phyloP scores from a whole-genome alignment of 345 rosid genomes.

The Streptanthus diversifolius region DNA sequence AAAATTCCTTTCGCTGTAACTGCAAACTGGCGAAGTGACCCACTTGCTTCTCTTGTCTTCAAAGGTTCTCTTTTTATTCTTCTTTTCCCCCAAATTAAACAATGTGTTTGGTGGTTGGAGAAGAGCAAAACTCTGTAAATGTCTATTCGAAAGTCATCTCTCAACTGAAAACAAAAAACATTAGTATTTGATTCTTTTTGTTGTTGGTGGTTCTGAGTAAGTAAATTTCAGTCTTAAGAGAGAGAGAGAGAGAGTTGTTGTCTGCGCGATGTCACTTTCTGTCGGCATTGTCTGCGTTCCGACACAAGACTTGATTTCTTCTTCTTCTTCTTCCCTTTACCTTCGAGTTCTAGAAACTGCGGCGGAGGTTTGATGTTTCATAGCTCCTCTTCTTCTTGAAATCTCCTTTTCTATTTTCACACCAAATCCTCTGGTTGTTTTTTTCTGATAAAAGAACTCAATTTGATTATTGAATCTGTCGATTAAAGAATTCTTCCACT shows the following conservation, averaged over 20 bases:
- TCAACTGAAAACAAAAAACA: background rate
- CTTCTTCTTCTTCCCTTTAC: conserved; percentile 19
- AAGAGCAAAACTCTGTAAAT: conserved; percentile 18
- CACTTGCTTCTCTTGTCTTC: conserved; percentile 37
- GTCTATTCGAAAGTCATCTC: background rate
- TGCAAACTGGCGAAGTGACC: conserved; percentile 39
- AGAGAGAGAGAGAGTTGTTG: conserved; percentile 42
- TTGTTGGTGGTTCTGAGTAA: conserved; percentile 21
- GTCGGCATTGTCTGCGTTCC: conserved; percentile 86
- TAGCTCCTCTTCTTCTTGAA: conserved; percentile 4
- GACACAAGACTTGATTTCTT: conserved; percentile 49
- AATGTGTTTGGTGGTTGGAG: conserved; percentile 20
- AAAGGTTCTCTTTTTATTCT: conserved; percentile 37
- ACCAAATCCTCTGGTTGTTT: conserved; percentile 15
- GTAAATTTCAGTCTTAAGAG: conserved; percentile 29
- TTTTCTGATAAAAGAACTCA: background rate
- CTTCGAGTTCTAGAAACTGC: conserved; percentile 47
- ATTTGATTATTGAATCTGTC: conserved; percentile 14
- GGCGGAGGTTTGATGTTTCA: conserved; percentile 39
- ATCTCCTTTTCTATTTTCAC: conserved; percentile 8
- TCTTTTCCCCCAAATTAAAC: background rate
- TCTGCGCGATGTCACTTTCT: conserved; percentile 85
- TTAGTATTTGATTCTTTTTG: conserved; percentile 14
- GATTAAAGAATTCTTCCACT: background rate
- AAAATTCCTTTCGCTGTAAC: conserved; percentile 24